Evolutionary conservation across 768 basidiomycete species (phyloP).

Genomic region (Lactarius quietus): DNA sequence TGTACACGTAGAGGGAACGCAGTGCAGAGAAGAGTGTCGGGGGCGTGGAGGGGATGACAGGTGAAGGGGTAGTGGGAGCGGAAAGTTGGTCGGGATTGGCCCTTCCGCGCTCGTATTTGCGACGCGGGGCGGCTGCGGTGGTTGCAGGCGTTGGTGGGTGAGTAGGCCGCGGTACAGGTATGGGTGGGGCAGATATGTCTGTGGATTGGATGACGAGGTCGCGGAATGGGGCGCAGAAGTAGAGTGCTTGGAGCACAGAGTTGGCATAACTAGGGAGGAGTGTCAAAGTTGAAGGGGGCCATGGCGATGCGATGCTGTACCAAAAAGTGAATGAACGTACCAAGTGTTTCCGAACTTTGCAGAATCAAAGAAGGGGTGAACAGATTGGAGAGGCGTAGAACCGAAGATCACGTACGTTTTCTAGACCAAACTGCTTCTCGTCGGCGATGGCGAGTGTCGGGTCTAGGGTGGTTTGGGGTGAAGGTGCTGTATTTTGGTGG

Average conservation of each 20-base stretch:
- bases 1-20: slow-evolving; percentile 83
- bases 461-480: slow-evolving; percentile 5
- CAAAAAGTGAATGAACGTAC: slow-evolving; percentile 43
- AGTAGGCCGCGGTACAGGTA: slow-evolving; percentile 30
- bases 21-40: slow-evolving; percentile 88
- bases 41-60: slow-evolving; percentile 54
- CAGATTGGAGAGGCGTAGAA: slow-evolving; percentile 13
- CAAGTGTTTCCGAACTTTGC: slow-evolving; percentile 93
- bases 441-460: slow-evolving; percentile 51
- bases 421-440: slow-evolving; percentile 90
- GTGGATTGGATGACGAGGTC: slow-evolving; percentile 76
- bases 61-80: slow-evolving; percentile 33
- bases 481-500: slow-evolving; percentile 15
- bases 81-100: slow-evolving; percentile 35
- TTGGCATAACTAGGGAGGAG: slow-evolving; percentile 77
- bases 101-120: slow-evolving; percentile 55
- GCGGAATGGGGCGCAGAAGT: slow-evolving; percentile 92
- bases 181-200: slow-evolving; percentile 47
- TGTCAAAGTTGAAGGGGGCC: not conserved
- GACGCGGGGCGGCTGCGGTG: slow-evolving; percentile 41
- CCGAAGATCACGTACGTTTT: slow-evolving; percentile 68
- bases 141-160: slow-evolving; percentile 33
- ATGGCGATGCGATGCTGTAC: not conserved
- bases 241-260: slow-evolving; percentile 96
- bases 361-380: not conserved